Base-by-base conservation (phyloP, 768 basidiomycete genomes). In the Agaricus sinodeliciosus region DNA sequence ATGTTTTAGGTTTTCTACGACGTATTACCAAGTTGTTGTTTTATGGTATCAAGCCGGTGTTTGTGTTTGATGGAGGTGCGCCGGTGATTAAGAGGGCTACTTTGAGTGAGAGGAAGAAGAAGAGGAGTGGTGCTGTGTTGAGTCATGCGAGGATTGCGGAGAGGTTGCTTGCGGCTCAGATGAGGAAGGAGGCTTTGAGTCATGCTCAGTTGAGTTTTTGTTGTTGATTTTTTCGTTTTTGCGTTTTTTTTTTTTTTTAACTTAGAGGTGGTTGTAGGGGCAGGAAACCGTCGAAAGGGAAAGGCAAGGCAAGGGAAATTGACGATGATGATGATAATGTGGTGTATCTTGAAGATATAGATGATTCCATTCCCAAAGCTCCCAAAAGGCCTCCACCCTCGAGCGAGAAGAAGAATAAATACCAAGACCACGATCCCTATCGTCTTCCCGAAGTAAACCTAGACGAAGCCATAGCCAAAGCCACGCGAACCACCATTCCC, bases 41-140 rank as follows among this genome's bases (percentile, higher is more conserved):
- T 70, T 94, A 96, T 63, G 96, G 96, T 11, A 95, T 98, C 65
- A 94, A 90, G 66, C 96, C 96, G 0, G 94, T 99, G 34, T 99
- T 99, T 62, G 94, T 99, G 11, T 99, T 99, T 63, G 96, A 99
- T 67, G 96, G 96, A 18, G 94, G 93, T 31, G 96, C 95, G 3
- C 96, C 96, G 3, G 80, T 73, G 9, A 67, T 99, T 61, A 99
- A 99, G 73, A 80, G 85, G 62, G 75, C 78, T 46, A 98, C 96
- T 3, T 85, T 99, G 58, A 80, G 79, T 34, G 93, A 94, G 57
- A 75, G 96, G 49, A 94, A 81, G 74, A 82, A 81, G 64, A 91
- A 92, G 77, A 98, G 95, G 74, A 80, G 75, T 46, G 95, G 95
- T 3, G 94, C 94, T 9, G 90, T 86, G 3, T 76, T 80, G 1